Evolutionary conservation across 108 stramenopile species (phyloP).

Genomic region (Pseudonitzschia multistriata): DNA sequence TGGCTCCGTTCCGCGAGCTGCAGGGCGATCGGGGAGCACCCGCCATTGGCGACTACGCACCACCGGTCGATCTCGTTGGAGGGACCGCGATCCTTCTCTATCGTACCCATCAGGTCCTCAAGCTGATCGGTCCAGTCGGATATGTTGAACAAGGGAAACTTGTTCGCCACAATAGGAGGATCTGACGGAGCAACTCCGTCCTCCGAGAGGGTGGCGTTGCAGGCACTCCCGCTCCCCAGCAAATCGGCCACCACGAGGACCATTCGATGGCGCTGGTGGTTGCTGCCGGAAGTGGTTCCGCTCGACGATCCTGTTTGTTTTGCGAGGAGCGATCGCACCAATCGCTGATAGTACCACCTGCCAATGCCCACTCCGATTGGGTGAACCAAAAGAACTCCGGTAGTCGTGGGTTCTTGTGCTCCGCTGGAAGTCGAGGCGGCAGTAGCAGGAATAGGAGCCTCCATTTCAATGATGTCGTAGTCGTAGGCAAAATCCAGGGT

Average conservation of each 20-base stretch:
- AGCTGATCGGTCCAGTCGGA: slow-evolving; percentile 59
- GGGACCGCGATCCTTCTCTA: slow-evolving; percentile 20
- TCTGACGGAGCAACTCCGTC: background rate
- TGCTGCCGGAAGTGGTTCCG: background rate
- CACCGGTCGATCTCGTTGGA: slow-evolving; percentile 25
- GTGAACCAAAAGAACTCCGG: slow-evolving; percentile 54
- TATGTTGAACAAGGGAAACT: slow-evolving; percentile 49
- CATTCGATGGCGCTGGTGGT: background rate
- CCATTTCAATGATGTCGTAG: slow-evolving; percentile 16
- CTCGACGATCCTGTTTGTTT: slow-evolving; percentile 2
- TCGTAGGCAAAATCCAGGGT: slow-evolving; percentile 12
- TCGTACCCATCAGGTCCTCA: slow-evolving; percentile 34
- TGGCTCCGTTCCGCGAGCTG: slow-evolving; percentile 33
- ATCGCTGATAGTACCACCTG: slow-evolving; percentile 61
- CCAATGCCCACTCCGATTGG: slow-evolving; percentile 68
- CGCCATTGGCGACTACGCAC: slow-evolving; percentile 60
- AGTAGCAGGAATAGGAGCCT: background rate
- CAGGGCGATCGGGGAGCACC: slow-evolving; percentile 61
- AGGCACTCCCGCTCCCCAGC: slow-evolving; percentile 53
- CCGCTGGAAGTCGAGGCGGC: background rate
- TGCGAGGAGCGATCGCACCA: slow-evolving; percentile 25
- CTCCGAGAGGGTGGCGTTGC: slow-evolving; percentile 17
- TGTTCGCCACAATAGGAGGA: background rate
- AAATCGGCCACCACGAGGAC: slow-evolving; percentile 52
- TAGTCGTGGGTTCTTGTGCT: slow-evolving; percentile 17